A percentile compares a stretch with the other conserved stretches of the same genome.
Conservation (phyloP, 495 filamentous ascomycete species). For the Aspergillus taichungensis region DNA sequence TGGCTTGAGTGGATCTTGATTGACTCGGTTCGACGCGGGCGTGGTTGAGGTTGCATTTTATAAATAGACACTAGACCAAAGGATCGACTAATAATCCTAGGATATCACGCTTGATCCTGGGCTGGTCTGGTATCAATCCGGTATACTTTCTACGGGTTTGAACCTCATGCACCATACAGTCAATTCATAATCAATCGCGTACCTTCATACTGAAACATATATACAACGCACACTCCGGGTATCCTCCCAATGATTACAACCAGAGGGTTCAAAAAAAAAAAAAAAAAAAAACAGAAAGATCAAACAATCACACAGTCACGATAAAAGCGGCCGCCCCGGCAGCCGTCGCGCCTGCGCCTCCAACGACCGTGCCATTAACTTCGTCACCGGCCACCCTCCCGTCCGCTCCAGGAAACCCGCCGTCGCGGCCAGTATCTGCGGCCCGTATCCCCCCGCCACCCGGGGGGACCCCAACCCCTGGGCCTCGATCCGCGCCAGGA, state of each 20-base stretch:
- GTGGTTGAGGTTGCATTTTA: too few species aligned
- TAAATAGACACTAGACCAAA: too few species aligned
- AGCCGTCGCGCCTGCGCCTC: slow-evolving; percentile 80
- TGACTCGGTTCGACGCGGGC: too few species aligned
- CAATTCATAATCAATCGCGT: too few species aligned
- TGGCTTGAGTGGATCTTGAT: too few species aligned
- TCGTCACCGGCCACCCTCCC: slow-evolving; percentile 89
- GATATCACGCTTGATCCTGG: too few species aligned
- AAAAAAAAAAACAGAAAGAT: neutral
- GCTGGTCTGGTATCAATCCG: too few species aligned
- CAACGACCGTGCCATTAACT: slow-evolving; percentile 78
- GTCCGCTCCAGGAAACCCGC: slow-evolving; percentile 85
- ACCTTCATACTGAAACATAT: too few species aligned
- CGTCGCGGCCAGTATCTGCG: slow-evolving; percentile 78
- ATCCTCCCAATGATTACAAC: slow-evolving; percentile 1
- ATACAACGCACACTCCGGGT: too few species aligned
- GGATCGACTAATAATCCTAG: too few species aligned
- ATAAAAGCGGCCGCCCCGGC: slow-evolving; percentile 36
- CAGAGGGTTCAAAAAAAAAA: slow-evolving; percentile 1
- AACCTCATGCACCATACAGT: too few species aligned
- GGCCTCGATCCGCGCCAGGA: slow-evolving; percentile 67
- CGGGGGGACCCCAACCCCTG: slow-evolving; percentile 24
- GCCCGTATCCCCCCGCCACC: slow-evolving; percentile 64
- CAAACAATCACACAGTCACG: neutral
- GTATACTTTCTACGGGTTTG: too few species aligned